These are phyloP conservation scores for Aspergillus niger DNA, from an alignment of 2,329 filamentous ascomycete species.

Conservation along the genomic window DNA sequence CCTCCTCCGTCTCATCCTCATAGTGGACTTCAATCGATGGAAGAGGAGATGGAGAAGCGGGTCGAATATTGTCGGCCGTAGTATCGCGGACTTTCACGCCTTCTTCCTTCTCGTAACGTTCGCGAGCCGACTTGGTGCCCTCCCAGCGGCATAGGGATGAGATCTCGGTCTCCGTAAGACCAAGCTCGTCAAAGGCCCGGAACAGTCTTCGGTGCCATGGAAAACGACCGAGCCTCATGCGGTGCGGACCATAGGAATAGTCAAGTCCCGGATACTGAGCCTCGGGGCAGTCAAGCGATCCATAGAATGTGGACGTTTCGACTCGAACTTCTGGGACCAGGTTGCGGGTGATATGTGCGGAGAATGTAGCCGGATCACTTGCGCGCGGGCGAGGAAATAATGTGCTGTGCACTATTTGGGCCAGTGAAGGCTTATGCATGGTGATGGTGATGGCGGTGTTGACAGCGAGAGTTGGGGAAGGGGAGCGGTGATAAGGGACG, in stretches of 20 bases:
- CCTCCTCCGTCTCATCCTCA: conserved; percentile 23
- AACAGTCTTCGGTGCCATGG: conserved; percentile 63
- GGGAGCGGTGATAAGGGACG: not conserved
- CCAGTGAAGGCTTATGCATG: conserved; percentile 64
- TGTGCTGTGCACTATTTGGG: conserved; percentile 60
- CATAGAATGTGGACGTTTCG: conserved; percentile 66
- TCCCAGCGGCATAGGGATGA: conserved; percentile 63
- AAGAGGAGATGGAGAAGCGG: conserved; percentile 48
- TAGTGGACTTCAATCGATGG: conserved; percentile 37
- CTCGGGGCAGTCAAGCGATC: conserved; percentile 64
- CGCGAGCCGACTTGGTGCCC: conserved; percentile 50
- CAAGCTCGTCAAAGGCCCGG: conserved; percentile 61
- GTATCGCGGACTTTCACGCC: conserved; percentile 62
- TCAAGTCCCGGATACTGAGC: conserved; percentile 68
- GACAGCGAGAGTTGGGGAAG: not conserved
- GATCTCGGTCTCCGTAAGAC: conserved; percentile 62
- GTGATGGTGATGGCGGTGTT: conserved; percentile 22
- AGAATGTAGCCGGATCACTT: conserved; percentile 61
- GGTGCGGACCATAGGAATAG: conserved; percentile 63
- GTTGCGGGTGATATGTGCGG: conserved; percentile 61
- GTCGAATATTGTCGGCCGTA: conserved; percentile 59
- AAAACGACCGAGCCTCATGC: conserved; percentile 63
- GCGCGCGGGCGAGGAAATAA: conserved; percentile 60
- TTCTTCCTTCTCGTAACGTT: conserved; percentile 56
- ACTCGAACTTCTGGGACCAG: conserved; percentile 66